These are phyloP conservation scores for Metschnikowia borealis DNA, from an alignment of 805 yeast genomes.

Conservation along the genomic window DNA sequence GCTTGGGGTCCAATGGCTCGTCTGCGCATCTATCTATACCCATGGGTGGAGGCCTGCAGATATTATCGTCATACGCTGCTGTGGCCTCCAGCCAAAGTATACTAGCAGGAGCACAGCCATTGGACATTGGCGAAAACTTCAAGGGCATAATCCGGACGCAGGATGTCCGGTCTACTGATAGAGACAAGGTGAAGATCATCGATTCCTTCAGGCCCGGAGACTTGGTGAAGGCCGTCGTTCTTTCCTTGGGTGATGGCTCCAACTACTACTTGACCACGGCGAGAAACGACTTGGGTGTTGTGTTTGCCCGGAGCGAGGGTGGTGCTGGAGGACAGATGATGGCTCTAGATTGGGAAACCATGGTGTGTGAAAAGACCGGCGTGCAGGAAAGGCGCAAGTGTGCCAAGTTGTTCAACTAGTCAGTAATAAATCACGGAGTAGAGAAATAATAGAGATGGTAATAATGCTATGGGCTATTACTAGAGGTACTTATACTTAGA, in stretches of 20 bases:
- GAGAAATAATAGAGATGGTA: not conserved
- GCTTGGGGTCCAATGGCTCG: constrained; percentile 56
- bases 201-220: constrained; percentile 90
- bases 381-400: constrained; percentile 77
- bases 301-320: constrained; percentile 73
- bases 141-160: constrained; percentile 82
- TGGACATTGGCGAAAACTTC: constrained; percentile 82
- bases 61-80: constrained; percentile 30
- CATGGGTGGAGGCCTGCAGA: constrained; percentile 54
- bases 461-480: not conserved
- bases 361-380: constrained; percentile 78
- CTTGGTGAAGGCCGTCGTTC: constrained; percentile 75
- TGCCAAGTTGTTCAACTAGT: constrained; percentile 68
- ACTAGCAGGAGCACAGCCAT: constrained; percentile 36
- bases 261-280: constrained; percentile 89
- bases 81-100: constrained; percentile 42
- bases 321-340: constrained; percentile 73
- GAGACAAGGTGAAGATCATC: constrained; percentile 77
- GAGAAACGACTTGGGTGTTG: constrained; percentile 86
- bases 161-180: constrained; percentile 86
- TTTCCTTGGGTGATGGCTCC: constrained; percentile 91
- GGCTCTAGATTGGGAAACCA: constrained; percentile 94
- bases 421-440: not conserved
- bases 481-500: no score
- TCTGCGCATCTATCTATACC: constrained; percentile 36